Evolutionary conservation across 768 basidiomycete genomes (phyloP).

Genomic region (Phlegmacium glaucopus): DNA sequence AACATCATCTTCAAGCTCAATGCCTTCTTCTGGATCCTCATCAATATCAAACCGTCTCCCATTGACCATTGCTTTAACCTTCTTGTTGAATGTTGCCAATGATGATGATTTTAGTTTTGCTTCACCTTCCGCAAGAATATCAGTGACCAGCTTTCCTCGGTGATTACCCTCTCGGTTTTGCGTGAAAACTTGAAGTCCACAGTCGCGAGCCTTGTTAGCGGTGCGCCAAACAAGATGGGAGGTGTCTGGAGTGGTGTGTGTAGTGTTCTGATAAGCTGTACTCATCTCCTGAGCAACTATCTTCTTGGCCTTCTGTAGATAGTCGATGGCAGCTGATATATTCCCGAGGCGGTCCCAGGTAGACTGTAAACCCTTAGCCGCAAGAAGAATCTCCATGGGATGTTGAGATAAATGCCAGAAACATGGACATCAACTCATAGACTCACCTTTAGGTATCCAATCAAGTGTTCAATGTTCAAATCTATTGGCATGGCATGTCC

Average conservation of each 20-base stretch:
- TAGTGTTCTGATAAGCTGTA: constrained; percentile 22
- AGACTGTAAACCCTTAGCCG: constrained; percentile 26
- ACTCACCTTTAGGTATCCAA: constrained; percentile 29
- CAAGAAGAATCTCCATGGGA: constrained; percentile 21
- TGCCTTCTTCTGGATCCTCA: too few relatives aligned
- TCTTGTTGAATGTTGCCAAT: constrained; percentile 31
- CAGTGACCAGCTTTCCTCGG: constrained; percentile 8
- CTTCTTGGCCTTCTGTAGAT: constrained; percentile 27
- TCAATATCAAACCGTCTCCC: too few relatives aligned
- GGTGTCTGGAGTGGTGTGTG: constrained; percentile 19
- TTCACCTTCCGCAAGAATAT: constrained; percentile 14
- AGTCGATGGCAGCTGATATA: constrained; percentile 24
- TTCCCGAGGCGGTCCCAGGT: constrained; percentile 30
- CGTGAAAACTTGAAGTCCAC: constrained; percentile 9
- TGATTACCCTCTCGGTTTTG: neutral
- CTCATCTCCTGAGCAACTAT: constrained; percentile 19
- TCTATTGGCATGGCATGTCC: constrained; percentile 34
- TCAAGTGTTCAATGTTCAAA: constrained; percentile 35
- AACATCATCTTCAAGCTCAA: too few relatives aligned
- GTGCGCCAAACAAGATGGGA: constrained; percentile 18
- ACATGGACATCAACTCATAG: neutral
- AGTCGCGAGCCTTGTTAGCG: constrained; percentile 13
- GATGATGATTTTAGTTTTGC: constrained; percentile 21
- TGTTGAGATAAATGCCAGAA: neutral
- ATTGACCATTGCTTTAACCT: too few relatives aligned